Conservation (phyloP, 345 rosid species). For the Mercurialis annua region DNA sequence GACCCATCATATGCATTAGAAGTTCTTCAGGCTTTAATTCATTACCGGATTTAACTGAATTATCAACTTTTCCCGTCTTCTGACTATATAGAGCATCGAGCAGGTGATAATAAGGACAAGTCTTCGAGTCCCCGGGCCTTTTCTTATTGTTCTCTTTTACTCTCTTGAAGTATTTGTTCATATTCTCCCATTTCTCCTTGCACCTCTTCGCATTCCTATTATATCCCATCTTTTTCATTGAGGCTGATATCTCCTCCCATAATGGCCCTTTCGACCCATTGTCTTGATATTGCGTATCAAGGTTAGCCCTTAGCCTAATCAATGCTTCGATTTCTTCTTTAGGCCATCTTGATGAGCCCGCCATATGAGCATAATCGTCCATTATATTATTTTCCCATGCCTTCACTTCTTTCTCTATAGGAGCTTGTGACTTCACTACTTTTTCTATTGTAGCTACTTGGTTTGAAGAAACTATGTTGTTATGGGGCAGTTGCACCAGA, state of each 20-base stretch:
- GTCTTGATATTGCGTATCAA: slow-evolving; percentile 27
- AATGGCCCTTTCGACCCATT: slow-evolving; percentile 29
- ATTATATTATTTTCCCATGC: slow-evolving; percentile 1
- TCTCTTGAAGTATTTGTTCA: slow-evolving; percentile 40
- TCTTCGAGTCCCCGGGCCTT: slow-evolving; percentile 29
- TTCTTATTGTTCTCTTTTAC: slow-evolving; percentile 34
- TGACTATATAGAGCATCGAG: slow-evolving; percentile 63
- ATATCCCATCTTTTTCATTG: slow-evolving; percentile 29
- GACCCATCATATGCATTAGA: slow-evolving; percentile 48
- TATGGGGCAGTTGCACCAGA: slow-evolving; percentile 16
- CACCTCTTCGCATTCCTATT: slow-evolving; percentile 32
- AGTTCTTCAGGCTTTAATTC: slow-evolving; percentile 51
- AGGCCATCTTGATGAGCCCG: slow-evolving; percentile 32
- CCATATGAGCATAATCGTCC: slow-evolving; percentile 17
- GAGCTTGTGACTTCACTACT: slow-evolving; percentile 6
- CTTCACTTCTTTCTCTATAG: slow-evolving; percentile 13
- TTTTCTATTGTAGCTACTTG: slow-evolving; percentile 3
- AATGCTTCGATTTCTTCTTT: slow-evolving; percentile 34
- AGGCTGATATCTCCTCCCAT: slow-evolving; percentile 32
- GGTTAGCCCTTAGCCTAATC: slow-evolving; percentile 24
- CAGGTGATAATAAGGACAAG: slow-evolving; percentile 34
- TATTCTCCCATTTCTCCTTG: slow-evolving; percentile 40
- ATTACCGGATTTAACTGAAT: slow-evolving; percentile 19
- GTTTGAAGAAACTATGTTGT: not conserved
- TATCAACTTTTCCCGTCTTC: slow-evolving; percentile 38